phyloP scores from a whole-genome alignment of 768 basidiomycete species.

The Clathrus columnatus region DNA sequence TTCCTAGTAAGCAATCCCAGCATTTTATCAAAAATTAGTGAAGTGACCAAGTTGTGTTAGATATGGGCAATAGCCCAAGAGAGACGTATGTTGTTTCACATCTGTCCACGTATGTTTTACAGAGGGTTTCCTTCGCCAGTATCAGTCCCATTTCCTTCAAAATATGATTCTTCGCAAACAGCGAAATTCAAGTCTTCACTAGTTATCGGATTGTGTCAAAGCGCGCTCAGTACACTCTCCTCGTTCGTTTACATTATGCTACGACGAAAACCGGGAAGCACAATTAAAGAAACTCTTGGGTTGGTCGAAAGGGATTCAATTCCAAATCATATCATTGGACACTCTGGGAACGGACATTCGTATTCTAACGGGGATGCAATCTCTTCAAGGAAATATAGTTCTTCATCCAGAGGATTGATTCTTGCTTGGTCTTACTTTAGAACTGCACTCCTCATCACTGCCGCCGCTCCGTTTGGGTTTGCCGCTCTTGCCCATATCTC shows the following conservation, averaged over 20 bases:
- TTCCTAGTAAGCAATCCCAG: slow-evolving; percentile 58
- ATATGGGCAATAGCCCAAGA: slow-evolving; percentile 94
- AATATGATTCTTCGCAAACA: slow-evolving; percentile 45
- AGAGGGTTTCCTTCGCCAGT: slow-evolving; percentile 34
- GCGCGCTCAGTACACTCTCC: slow-evolving; percentile 64
- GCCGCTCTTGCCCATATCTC: slow-evolving; percentile 91
- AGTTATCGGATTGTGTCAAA: slow-evolving; percentile 81
- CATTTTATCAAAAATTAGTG: background rate
- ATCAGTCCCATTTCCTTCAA: slow-evolving; percentile 72
- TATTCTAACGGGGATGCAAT: slow-evolving; percentile 34
- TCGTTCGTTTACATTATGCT: slow-evolving; percentile 69
- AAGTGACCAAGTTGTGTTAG: slow-evolving; percentile 29
- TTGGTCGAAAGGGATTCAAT: slow-evolving; percentile 31
- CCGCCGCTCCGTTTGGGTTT: slow-evolving; percentile 94
- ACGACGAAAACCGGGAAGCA: slow-evolving; percentile 45
- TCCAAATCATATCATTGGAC: slow-evolving; percentile 17
- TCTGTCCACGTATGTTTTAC: background rate
- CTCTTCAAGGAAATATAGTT: slow-evolving; percentile 21
- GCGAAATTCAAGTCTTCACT: slow-evolving; percentile 80
- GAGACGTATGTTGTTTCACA: slow-evolving; percentile 47
- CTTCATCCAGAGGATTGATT: slow-evolving; percentile 29
- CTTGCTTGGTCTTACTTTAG: slow-evolving; percentile 74
- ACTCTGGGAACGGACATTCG: slow-evolving; percentile 21
- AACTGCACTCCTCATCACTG: slow-evolving; percentile 79
- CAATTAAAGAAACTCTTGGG: slow-evolving; percentile 52